These are phyloP conservation scores for Ogataea naganishii DNA, from an alignment of 805 yeast species.

Conservation along the genomic window DNA sequence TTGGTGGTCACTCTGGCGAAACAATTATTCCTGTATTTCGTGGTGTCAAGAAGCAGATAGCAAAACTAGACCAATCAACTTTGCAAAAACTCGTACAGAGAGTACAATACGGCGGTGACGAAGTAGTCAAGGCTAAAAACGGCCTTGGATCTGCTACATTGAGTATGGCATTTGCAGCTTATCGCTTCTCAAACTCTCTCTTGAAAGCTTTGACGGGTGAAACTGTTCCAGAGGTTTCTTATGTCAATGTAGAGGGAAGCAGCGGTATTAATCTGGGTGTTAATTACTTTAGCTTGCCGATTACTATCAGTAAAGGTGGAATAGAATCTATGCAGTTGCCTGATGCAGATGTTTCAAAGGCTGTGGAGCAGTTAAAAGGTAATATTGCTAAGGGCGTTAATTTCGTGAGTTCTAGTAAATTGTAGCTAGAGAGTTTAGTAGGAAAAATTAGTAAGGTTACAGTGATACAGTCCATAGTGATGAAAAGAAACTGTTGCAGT, in stretches of 20 bases:
- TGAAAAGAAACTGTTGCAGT: no score
- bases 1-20: conserved; percentile 52
- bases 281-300: conserved; percentile 41
- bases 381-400: conserved; percentile 15
- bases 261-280: conserved; percentile 23
- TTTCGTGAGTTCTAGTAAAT: conserved; percentile 14
- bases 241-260: conserved; percentile 43
- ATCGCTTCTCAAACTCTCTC: conserved; percentile 55
- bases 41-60: no score
- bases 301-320: conserved; percentile 24
- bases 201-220: conserved; percentile 13
- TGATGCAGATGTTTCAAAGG: no score
- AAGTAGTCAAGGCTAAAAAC: conserved; percentile 89
- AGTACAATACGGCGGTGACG: conserved; percentile 59
- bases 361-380: conserved; percentile 9
- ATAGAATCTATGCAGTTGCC: conserved; percentile 35
- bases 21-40: conserved; percentile 45
- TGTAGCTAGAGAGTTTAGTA: conserved; percentile 5
- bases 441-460: no score
- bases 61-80: no score
- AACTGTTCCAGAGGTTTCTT: conserved; percentile 35
- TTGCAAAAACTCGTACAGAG: conserved; percentile 33
- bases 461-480: no score
- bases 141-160: conserved; percentile 94
- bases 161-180: conserved; percentile 94